Base-by-base conservation (phyloP, 2,329 filamentous ascomycete genomes). In the Cadophora malorum region DNA sequence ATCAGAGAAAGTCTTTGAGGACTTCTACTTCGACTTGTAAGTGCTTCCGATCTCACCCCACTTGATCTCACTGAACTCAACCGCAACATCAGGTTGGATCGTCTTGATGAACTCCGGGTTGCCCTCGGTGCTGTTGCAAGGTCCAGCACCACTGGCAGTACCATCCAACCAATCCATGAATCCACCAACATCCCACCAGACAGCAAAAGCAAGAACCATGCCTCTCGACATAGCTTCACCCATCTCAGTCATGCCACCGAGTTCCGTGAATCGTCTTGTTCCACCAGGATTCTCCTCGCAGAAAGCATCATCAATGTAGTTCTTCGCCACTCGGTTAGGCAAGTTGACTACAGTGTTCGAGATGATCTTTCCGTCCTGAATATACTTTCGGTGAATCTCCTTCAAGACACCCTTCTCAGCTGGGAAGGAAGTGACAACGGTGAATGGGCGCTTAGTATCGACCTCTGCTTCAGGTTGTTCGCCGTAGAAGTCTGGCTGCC, bases 41-140 rank as follows among this genome's bases (percentile, higher is more conserved):
- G 84, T 89, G 21, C 84, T 85, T 3, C 83, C 85, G 72, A 89
- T 84, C 71, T 89, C 85, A 21, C 87, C 87, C 81, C 85, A 86
- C 73, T 82, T 83, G 72, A 89, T 84, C 73, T 88, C 83, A 69
- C 82, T 84, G 73, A 86, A 89, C 0, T 79, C 82, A 4, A 89
- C 84, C 16, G 80, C 79, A 0, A 86, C 83, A 62, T 80, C 79
- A 0, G 84, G 82, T 72, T 84, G 78, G 16, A 84, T 75, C 59
- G 79, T 76, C 65, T 80, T 69, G 67, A 89, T 85, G 16, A 81
- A 77, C 45, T 78, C 76, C 0, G 87, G 86, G 67, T 82, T 79
- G 0, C 86, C 87, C 72, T 85, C 83, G 0, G 82, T 85, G 4
- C 79, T 79, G 72, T 81, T 81, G 76, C 87, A 89, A 35, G 86